Evolutionary conservation across 2,329 filamentous ascomycete genomes (phyloP).

Genomic region (Aspergillus sp.): DNA sequence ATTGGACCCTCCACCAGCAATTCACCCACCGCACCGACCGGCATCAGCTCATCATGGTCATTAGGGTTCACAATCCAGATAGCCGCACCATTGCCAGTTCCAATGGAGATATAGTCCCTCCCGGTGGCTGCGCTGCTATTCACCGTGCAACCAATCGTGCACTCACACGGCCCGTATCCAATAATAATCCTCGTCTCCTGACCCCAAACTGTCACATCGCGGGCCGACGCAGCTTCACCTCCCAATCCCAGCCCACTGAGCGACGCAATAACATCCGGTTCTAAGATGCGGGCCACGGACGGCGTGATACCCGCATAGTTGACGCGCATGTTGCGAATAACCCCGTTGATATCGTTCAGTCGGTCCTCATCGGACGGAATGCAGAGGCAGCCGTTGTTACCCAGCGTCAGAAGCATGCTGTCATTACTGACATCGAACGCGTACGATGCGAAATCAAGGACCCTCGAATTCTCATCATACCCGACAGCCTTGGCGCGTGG

Average conservation of each 20-base stretch:
- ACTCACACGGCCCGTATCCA: constrained; percentile 48
- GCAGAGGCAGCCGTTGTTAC: constrained; percentile 61
- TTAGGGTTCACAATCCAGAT: constrained; percentile 46
- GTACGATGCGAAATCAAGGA: constrained; percentile 61
- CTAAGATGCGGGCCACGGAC: constrained; percentile 54
- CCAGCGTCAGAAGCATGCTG: constrained; percentile 58
- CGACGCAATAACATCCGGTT: constrained; percentile 44
- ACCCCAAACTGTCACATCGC: constrained; percentile 46
- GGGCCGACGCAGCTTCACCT: constrained; percentile 47
- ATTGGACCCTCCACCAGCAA: constrained; percentile 51
- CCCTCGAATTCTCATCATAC: constrained; percentile 55
- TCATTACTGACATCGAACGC: constrained; percentile 56
- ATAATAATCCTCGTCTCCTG: constrained; percentile 47
- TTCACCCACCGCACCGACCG: constrained; percentile 51
- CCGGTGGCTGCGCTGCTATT: constrained; percentile 38
- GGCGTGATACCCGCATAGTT: constrained; percentile 63
- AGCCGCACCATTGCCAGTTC: constrained; percentile 36
- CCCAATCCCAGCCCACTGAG: constrained; percentile 46
- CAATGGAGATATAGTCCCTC: constrained; percentile 42
- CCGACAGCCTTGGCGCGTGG: constrained; percentile 56
- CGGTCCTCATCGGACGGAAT: constrained; percentile 56
- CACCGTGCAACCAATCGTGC: constrained; percentile 44
- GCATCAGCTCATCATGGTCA: constrained; percentile 39
- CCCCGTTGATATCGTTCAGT: constrained; percentile 51
- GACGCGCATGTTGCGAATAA: constrained; percentile 53